phyloP scores from a whole-genome alignment of 1,284 basidiomycete species.

The Cutaneotrichosporon arboriforme region DNA sequence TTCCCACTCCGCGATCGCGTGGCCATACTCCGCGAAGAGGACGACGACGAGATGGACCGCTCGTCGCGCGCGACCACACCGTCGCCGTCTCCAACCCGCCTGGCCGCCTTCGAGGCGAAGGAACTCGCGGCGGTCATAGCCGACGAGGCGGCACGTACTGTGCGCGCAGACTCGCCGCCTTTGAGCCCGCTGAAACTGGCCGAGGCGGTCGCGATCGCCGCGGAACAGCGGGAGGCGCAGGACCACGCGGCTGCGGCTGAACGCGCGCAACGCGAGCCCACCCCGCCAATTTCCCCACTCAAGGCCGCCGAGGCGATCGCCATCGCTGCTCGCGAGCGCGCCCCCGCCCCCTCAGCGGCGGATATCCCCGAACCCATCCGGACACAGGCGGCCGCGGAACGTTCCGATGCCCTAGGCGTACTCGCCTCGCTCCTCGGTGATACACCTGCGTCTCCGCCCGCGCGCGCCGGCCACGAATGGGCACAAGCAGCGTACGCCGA shows the following conservation, averaged over 20 bases:
- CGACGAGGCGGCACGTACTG: neutral
- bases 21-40: neutral
- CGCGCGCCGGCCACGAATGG: conserved; percentile 16
- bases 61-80: conserved; percentile 5
- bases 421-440: conserved; percentile 30
- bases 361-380: conserved; percentile 23
- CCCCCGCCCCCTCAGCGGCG: neutral
- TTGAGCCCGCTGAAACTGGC: neutral
- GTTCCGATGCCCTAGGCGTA: conserved; percentile 23
- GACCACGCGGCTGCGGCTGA: neutral
- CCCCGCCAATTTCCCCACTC: neutral
- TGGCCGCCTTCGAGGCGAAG: neutral
- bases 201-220: neutral
- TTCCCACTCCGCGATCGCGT: conserved; percentile 1
- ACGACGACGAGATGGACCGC: neutral
- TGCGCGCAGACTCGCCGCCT: neutral
- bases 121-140: neutral
- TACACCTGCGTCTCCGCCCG: neutral
- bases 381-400: conserved; percentile 24
- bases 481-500: conserved; percentile 19
- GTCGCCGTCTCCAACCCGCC: conserved; percentile 7
- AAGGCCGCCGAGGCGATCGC: neutral
- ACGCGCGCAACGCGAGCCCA: neutral
- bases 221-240: neutral
- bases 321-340: neutral